A percentile compares a stretch with the other conserved stretches of the same genome.
phyloP scores from a whole-genome alignment of 495 filamentous ascomycete genomes.

The Aspergillus egyptiacus region DNA sequence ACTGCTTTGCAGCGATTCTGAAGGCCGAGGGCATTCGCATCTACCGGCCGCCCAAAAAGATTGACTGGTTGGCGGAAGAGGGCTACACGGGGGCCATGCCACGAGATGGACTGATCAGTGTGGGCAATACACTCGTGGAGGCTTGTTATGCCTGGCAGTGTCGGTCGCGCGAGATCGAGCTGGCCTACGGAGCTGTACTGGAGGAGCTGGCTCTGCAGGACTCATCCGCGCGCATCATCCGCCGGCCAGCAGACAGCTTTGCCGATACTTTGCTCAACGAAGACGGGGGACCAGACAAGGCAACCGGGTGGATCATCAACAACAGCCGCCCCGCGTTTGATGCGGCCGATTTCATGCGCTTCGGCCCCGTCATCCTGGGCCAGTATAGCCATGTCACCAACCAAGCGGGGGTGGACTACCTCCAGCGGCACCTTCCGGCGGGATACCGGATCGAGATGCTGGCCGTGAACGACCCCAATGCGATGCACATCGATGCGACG shows the following conservation, averaged over 20 bases:
- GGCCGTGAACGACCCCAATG: constrained; percentile 13
- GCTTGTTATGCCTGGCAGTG: constrained; percentile 16
- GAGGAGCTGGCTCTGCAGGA: no score
- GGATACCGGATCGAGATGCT: constrained; percentile 22
- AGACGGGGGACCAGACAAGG: not conserved
- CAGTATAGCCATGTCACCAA: constrained; percentile 27
- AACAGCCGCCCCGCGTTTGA: constrained; percentile 26
- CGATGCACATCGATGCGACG: constrained; percentile 27
- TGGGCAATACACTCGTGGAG: constrained; percentile 21
- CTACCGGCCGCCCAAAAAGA: constrained; percentile 10
- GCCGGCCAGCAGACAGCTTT: no score
- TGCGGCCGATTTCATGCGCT: constrained; percentile 28
- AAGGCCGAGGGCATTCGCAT: constrained; percentile 14
- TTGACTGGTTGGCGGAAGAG: constrained; percentile 13
- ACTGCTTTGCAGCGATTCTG: constrained; percentile 16
- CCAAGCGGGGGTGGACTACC: constrained; percentile 20
- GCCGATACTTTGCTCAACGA: not conserved
- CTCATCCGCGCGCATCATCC: no score
- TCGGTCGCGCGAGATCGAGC: no score
- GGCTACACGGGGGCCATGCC: constrained; percentile 23
- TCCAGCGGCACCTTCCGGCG: constrained; percentile 10
- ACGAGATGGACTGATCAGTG: constrained; percentile 20
- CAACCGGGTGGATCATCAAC: constrained; percentile 19
- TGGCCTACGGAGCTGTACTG: no score
- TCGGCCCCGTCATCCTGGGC: constrained; percentile 18